Conservation (phyloP, 345 rosid species). For the Salix exigua region DNA sequence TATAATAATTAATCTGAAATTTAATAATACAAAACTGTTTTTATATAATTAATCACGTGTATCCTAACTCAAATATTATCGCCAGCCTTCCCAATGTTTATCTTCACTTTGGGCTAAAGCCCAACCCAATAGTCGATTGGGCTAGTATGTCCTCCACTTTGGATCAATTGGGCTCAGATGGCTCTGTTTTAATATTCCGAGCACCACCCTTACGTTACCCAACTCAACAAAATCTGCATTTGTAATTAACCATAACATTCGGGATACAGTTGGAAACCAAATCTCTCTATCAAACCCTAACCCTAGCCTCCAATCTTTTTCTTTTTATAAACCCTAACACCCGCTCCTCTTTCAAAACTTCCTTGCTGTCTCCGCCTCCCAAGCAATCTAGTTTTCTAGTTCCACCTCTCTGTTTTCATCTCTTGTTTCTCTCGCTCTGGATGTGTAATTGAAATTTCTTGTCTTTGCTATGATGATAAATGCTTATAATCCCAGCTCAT, state of each 20-base stretch:
- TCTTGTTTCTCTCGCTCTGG: not conserved
- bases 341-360: too few species aligned
- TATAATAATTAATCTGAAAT: too few species aligned
- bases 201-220: too few species aligned
- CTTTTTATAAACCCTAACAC: not conserved
- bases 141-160: not conserved
- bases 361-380: fast-evolving
- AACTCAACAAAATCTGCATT: not conserved
- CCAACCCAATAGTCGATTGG: not conserved
- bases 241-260: not conserved
- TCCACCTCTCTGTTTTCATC: not conserved
- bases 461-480: constrained; percentile 11
- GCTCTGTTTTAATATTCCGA: too few species aligned
- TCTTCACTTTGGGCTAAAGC: not conserved
- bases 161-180: not conserved
- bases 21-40: too few species aligned
- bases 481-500: constrained; percentile 24
- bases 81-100: not conserved
- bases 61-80: not conserved
- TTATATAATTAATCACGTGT: too few species aligned
- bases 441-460: not conserved
- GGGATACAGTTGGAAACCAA: not conserved
- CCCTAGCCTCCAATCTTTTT: not conserved
- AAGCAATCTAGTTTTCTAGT: not conserved
- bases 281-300: not conserved